These are phyloP conservation scores for Mycena rebaudengoi DNA, from an alignment of 768 basidiomycete species.

Conservation along the genomic window DNA sequence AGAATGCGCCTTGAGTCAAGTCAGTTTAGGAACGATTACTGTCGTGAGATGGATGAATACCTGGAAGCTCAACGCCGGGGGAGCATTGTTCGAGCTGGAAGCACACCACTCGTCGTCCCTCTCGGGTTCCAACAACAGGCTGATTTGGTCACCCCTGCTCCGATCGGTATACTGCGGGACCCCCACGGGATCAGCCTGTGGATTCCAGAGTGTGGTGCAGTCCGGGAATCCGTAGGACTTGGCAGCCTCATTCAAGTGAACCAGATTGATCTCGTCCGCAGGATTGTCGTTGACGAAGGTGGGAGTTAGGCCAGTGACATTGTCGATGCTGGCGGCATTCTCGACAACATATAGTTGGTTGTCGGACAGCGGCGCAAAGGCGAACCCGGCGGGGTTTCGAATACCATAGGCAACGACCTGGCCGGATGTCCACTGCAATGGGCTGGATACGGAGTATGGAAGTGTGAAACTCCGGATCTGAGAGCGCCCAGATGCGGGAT, in stretches of 20 bases:
- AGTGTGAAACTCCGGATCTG: slow-evolving; percentile 46
- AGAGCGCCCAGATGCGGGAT: slow-evolving; percentile 52
- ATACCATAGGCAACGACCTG: slow-evolving; percentile 51
- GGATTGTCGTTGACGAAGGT: slow-evolving; percentile 56
- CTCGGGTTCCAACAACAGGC: slow-evolving; percentile 42
- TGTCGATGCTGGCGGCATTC: slow-evolving; percentile 54
- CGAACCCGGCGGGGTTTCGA: slow-evolving; percentile 54
- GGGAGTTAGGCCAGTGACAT: slow-evolving; percentile 46
- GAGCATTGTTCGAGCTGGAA: slow-evolving; percentile 43
- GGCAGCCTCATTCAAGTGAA: slow-evolving; percentile 26
- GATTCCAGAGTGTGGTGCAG: slow-evolving; percentile 54
- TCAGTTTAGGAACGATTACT: neutral
- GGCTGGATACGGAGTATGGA: slow-evolving; percentile 7
- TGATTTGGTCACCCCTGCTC: slow-evolving; percentile 47
- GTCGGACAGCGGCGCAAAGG: slow-evolving; percentile 36
- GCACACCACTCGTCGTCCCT: slow-evolving; percentile 46
- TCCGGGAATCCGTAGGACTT: slow-evolving; percentile 53
- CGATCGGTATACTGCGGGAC: slow-evolving; percentile 45
- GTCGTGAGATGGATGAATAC: slow-evolving; percentile 29
- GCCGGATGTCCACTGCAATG: slow-evolving; percentile 40
- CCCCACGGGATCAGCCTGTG: slow-evolving; percentile 48
- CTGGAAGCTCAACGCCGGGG: slow-evolving; percentile 51
- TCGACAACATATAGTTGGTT: slow-evolving; percentile 46
- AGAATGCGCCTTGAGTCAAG: slow-evolving; percentile 50
- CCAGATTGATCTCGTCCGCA: slow-evolving; percentile 48